Base-by-base conservation (phyloP, 306 rosid species). In the Ziziphus jujuba region DNA sequence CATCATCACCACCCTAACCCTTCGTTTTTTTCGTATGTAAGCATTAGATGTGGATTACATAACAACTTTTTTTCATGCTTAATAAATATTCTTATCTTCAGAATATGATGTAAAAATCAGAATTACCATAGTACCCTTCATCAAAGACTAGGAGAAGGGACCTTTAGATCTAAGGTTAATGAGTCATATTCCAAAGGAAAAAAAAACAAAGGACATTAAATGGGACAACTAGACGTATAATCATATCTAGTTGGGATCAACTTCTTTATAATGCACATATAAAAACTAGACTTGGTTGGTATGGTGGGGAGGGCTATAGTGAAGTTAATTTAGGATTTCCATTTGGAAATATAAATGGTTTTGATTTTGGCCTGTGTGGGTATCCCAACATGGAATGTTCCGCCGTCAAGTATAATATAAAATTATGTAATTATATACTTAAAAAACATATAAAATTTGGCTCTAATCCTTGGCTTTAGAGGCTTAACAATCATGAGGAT, bases 361-460 rank as follows among this genome's bases (percentile, higher is more conserved):
- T 51, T 68, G 36, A 56, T 60, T 51, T 61, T 48, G 62, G 67
- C 43, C 22, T 14, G 51, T 31, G 16, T 56, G 60, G 60, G 66
- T 47, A 50, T 28, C 72, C 82, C 65, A 81, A 70, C 73, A 51
- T 66, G 84, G 68, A 72, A 65, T 66, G 69, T 66, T 72, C 82
- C 90, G 90, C 92, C 87, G 90, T 85, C 81, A 71, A 38, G 70
- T 77, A 66, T 77, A 60, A 69, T 77, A 76, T 40, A 40, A 8
- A 40, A 36, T 63, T 28, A 28, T 28, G 33, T 65, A n/a, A 47
- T 75, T 77, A 62, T 58, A 62, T 69, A 72, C 20, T 63, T 56
- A 24, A 31, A n/a, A 77, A 55, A 35, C 38, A 61, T 58, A 72
- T 15, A 75, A 57, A 64, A 16, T 22, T 56, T 55, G 71, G 49